Percentiles rank a stretch among this genome's conserved stretches.
phyloP scores from a whole-genome alignment of 305 asterid species.

The Fraxinus nigra region DNA sequence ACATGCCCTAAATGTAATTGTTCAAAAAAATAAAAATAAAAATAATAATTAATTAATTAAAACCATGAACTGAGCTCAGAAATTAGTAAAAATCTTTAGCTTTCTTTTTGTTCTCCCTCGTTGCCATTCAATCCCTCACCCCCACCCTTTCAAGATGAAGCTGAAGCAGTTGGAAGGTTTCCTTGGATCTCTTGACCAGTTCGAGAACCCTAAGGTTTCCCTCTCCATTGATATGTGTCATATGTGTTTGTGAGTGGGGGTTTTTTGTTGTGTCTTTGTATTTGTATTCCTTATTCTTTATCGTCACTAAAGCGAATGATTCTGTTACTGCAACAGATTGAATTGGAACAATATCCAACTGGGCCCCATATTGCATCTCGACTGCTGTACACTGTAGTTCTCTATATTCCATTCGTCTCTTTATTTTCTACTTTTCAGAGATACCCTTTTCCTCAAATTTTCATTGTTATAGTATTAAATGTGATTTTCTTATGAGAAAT shows the following conservation, averaged over 20 bases:
- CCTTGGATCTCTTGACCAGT: constrained; percentile 70
- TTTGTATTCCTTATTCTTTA: background rate
- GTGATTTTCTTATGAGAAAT: background rate
- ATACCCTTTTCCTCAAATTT: constrained; percentile 8
- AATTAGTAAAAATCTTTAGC: background rate
- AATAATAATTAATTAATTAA: background rate
- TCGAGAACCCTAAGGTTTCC: constrained; percentile 62
- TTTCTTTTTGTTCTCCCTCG: background rate
- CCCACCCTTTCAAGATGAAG: constrained; percentile 48
- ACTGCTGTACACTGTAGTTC: constrained; percentile 68
- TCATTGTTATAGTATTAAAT: background rate
- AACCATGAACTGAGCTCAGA: background rate
- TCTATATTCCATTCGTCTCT: constrained; percentile 2
- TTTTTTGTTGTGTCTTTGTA: background rate
- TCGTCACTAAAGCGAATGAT: background rate
- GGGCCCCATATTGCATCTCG: constrained; percentile 97
- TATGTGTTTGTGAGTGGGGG: background rate
- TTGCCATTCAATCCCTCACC: background rate
- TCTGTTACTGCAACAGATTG: constrained; percentile 52
- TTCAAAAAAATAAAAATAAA: too few relatives aligned
- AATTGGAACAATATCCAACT: constrained; percentile 90
- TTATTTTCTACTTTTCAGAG: background rate
- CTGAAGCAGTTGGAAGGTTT: constrained; percentile 69
- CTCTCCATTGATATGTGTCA: background rate
- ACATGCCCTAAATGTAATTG: too few relatives aligned